Base-by-base conservation (phyloP, 495 filamentous ascomycete species). In the Bacidia rubella region DNA sequence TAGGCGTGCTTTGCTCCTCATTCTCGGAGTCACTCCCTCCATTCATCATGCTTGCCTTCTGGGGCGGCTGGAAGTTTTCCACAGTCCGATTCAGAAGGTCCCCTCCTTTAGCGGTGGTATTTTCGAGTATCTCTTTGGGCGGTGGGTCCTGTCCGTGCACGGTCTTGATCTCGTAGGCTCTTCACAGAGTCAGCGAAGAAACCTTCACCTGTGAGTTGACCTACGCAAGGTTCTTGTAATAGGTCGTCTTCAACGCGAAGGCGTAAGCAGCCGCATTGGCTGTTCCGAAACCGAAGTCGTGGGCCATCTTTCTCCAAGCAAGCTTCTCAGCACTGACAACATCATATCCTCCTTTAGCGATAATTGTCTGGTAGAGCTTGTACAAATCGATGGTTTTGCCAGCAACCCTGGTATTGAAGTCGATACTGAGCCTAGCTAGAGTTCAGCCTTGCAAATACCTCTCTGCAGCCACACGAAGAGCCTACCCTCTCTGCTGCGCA, bases 111-210 rank as follows among this genome's bases (percentile, higher is more conserved):
- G 84, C 84, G 7, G 81, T 83, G 5, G 80, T 64, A 40, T 83
- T 76, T 62, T 92, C 86, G 12, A 92, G 72, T 46, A 89, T 88
- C 63, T 89, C 83, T 56, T 81, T 84, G 17, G 86, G 86, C 11
- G 86, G 86, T 11, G 86, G 87, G 50, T 86, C 82, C 61, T 80
- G 79, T 15, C 77, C 74, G 64, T 85, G 79, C 26, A 83, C 60
- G n/a, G 71, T 77, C 32, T 76, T 70, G 47, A 92, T 87, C 66
- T 90, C 87, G 66, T 85, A 92, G 2, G 86, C 86, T 12, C 75
- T 77, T 29, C 3, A 52, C n/a, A n/a, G 22, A 39, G 21, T 58
- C 7, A 56, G 45, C 17, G 52, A 52, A 20, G 47, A 7, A 7
- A 50, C 27, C 24, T 39, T 4, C 29, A 2, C 32, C 23, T 11